Evolutionary conservation across 148 eudicot species (phyloP), one percentile per base, ranked within the genome.

Genomic region (Fagopyrum homotropicum): DNA sequence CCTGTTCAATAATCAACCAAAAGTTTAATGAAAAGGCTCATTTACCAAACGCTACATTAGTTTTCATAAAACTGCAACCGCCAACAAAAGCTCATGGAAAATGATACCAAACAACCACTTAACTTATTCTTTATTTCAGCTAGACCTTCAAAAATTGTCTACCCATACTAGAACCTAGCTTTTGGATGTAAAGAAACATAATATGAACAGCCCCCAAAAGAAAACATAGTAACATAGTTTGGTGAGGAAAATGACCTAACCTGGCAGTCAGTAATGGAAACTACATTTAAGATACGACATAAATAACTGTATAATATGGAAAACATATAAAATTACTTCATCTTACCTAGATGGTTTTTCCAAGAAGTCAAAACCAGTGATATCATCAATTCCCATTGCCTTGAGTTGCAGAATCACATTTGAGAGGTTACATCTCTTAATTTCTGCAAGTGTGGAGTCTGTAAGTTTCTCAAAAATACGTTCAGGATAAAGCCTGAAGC

Each of bases 401-500:
- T 90, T 92, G 61, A 95, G 97, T 79, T 92, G 97, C 83, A 95
- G 82, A 76, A 95, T 88, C 78, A 92, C 98, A 82, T 84, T 89
- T 61, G 96, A 85, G 22, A 95, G 93, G 81, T 89, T 86, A 81
- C 92, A 84, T 43, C 97, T 81, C 75, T 86, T 92, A 52, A 95
- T 95, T 87, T 95, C 98, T 74, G 98, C 97, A 45, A 86, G 83
- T 48, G 98, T 90, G 69, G 97, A 92, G 80, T 92, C 92, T 15
- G 76, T 77, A 77, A 95, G 91, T 79, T 83, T 88, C 81, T 85
- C 95, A 82, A 90, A 92, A 82, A 82, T 86, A 71, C 74, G 76
- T 80, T 95, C 98, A 48, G 93, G 93, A 77, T 95, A 95, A 47
- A 95, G 92, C 60, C 98, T 93, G 75, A 90, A 95, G 84, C 97